phyloP scores from a whole-genome alignment of 441 rosid species.

The Corymbia calophylla region DNA sequence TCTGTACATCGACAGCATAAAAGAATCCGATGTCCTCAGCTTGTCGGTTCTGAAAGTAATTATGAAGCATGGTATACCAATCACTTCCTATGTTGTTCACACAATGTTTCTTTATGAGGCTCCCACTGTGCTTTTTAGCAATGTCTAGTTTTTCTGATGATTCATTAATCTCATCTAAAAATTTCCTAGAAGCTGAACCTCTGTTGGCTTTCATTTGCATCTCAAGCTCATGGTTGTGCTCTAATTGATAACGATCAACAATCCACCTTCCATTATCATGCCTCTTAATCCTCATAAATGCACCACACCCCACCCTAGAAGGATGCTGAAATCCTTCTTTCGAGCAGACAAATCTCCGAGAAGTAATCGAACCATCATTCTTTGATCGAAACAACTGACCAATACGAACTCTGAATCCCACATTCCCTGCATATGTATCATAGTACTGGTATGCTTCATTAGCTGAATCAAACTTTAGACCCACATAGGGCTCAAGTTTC shows the following conservation, averaged over 20 bases:
- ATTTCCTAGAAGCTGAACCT: constrained; percentile 44
- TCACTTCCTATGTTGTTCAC: constrained; percentile 59
- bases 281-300: constrained; percentile 86
- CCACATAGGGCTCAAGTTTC: constrained; percentile 44
- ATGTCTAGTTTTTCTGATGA: constrained; percentile 43
- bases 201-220: constrained; percentile 17
- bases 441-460: constrained; percentile 72
- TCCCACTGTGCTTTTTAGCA: constrained; percentile 25
- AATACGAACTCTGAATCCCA: constrained; percentile 70
- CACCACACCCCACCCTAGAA: constrained; percentile 84
- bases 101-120: constrained; percentile 18
- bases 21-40: constrained; percentile 82
- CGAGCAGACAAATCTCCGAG: constrained; percentile 83
- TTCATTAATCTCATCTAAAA: constrained; percentile 41
- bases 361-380: constrained; percentile 75
- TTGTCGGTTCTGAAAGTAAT: constrained; percentile 67
- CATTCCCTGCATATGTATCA: constrained; percentile 52
- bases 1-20: constrained; percentile 53
- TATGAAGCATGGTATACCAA: constrained; percentile 63
- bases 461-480: constrained; percentile 57
- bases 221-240: constrained; percentile 71
- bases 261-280: constrained; percentile 78
- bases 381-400: constrained; percentile 88
- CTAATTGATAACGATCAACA: constrained; percentile 68
- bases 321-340: constrained; percentile 97